phyloP scores from a whole-genome alignment of 2,329 filamentous ascomycete species.

The Alternaria atra region DNA sequence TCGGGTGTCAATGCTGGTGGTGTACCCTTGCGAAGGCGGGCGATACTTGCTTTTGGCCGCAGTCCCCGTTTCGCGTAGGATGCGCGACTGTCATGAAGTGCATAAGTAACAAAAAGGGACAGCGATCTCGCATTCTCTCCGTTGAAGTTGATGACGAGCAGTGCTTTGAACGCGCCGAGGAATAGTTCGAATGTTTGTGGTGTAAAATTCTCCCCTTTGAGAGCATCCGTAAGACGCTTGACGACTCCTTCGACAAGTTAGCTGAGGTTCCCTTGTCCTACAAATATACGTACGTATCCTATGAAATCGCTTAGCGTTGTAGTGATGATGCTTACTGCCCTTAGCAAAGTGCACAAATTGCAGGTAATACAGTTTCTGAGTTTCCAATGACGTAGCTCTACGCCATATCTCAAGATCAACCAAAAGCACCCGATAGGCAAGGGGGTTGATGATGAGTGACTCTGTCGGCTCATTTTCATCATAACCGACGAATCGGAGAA shows the following conservation, averaged over 20 bases:
- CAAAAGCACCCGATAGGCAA: slow-evolving; percentile 90
- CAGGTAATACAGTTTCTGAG: slow-evolving; percentile 89
- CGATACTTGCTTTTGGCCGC: slow-evolving; percentile 45
- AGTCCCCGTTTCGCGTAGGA: slow-evolving; percentile 48
- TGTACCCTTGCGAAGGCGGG: slow-evolving; percentile 42
- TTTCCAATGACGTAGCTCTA: slow-evolving; percentile 71
- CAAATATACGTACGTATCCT: slow-evolving; percentile 79
- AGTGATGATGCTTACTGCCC: slow-evolving; percentile 90
- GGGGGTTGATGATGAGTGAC: slow-evolving; percentile 93
- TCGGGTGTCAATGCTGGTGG: slow-evolving; percentile 40
- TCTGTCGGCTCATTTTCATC: slow-evolving; percentile 79
- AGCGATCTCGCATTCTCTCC: slow-evolving; percentile 86
- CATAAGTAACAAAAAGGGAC: slow-evolving; percentile 92
- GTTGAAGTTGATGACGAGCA: slow-evolving; percentile 82
- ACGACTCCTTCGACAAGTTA: slow-evolving; percentile 72
- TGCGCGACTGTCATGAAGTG: slow-evolving; percentile 73
- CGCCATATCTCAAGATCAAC: slow-evolving; percentile 96
- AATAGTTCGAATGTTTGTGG: slow-evolving; percentile 78
- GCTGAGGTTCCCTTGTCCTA: slow-evolving; percentile 5
- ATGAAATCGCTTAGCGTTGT: slow-evolving; percentile 86
- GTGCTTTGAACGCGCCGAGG: slow-evolving; percentile 77
- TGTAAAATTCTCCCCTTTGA: slow-evolving; percentile 84
- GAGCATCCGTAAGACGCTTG: slow-evolving; percentile 85
- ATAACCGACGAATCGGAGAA: slow-evolving; percentile 90
- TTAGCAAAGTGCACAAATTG: slow-evolving; percentile 89